Evolutionary conservation across 75 land plant species (phyloP).

Genomic region (Gnetum montanum): DNA sequence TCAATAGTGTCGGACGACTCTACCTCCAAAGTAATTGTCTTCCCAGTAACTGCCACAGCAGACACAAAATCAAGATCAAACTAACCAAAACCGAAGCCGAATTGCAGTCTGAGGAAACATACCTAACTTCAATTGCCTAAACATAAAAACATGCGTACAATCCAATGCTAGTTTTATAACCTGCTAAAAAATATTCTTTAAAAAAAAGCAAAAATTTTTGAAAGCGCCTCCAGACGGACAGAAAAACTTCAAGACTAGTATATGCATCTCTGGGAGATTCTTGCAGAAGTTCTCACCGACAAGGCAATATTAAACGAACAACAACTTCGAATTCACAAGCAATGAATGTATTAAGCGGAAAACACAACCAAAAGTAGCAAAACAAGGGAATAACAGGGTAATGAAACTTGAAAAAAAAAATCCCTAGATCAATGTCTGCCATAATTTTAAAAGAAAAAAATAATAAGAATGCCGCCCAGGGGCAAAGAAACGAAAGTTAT

Average conservation of each 20-base stretch:
- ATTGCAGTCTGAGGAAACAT: no score
- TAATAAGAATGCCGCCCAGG: no score
- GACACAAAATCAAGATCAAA: neutral
- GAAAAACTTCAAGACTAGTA: no score
- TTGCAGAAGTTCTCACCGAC: no score
- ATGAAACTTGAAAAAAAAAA: neutral
- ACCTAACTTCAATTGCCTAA: no score
- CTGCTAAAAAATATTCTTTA: neutral
- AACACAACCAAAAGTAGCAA: neutral
- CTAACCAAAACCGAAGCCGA: no score
- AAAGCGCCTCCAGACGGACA: no score
- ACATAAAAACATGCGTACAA: neutral
- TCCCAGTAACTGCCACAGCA: constrained; percentile 1
- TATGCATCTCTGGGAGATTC: no score
- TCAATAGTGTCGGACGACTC: constrained; percentile 63
- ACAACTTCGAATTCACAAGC: neutral
- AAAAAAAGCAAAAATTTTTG: no score
- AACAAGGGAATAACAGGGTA: neutral
- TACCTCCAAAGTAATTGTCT: constrained; percentile 47
- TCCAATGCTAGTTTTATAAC: neutral
- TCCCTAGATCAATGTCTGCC: neutral
- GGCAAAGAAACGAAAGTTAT: no score
- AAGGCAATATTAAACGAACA: no score
- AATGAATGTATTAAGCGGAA: neutral
- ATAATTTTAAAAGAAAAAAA: neutral